Conservation (phyloP, 352 stramenopile genomes). For the Pythium insidiosum region DNA sequence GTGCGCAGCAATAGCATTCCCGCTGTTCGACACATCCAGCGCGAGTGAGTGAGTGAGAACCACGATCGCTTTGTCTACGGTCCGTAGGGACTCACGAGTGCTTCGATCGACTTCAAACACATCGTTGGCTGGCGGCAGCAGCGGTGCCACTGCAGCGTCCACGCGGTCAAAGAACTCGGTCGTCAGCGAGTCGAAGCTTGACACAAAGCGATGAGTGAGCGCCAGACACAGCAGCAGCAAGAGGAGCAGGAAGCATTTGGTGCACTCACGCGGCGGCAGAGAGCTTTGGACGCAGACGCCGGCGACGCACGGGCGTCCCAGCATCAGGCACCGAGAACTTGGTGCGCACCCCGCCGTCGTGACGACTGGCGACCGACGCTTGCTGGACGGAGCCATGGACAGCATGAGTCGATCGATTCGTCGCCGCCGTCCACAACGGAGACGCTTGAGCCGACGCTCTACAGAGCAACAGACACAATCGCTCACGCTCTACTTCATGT, state of each 20-base stretch:
- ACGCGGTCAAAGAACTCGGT: constrained; percentile 58
- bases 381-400: no score
- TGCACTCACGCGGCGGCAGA: constrained; percentile 9
- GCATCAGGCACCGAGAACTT: constrained; percentile 10
- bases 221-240: no score
- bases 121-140: constrained; percentile 56
- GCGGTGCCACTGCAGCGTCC: constrained; percentile 39
- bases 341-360: constrained; percentile 2
- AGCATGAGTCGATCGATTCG: no score
- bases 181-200: constrained; percentile 45
- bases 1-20: constrained; percentile 36
- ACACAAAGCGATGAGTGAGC: no score
- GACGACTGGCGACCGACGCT: no score
- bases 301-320: constrained; percentile 1
- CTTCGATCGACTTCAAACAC: constrained; percentile 41
- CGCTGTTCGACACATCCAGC: constrained; percentile 13
- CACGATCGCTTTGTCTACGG: no score
- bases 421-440: no score
- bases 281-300: constrained; percentile 12
- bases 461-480: no score
- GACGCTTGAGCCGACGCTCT: no score
- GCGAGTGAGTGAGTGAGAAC: no score
- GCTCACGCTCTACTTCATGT: no score
- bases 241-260: no score
- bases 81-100: constrained; percentile 16